Conservation (phyloP, 306 rosid species). For the Acmispon strigosus region DNA sequence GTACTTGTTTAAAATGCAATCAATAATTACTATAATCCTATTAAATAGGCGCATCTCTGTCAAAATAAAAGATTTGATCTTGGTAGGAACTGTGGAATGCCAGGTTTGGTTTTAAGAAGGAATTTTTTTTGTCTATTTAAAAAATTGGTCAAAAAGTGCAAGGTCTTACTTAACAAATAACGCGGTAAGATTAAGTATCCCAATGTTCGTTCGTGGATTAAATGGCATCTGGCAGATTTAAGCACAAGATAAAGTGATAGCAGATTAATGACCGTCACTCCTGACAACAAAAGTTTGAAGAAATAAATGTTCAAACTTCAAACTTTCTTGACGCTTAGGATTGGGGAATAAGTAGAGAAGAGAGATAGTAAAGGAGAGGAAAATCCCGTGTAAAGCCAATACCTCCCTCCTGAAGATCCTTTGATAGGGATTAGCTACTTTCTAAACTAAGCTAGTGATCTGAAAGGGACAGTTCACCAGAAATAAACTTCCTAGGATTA, state of each 20-base stretch:
- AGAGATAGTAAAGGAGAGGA: not conserved
- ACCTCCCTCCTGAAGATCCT: not conserved
- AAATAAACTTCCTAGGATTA: not conserved
- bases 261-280: not conserved
- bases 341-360: not conserved
- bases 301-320: not conserved
- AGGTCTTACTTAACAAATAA: not conserved
- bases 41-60: not conserved
- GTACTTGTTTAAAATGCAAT: not conserved
- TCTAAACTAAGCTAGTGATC: not conserved
- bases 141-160: not conserved
- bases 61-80: not conserved
- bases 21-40: not conserved
- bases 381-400: not conserved
- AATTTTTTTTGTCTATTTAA: not conserved
- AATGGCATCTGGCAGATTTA: not conserved
- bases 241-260: not conserved
- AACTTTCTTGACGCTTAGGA: not conserved
- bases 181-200: not conserved
- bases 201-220: not conserved
- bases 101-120: not conserved
- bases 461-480: not conserved
- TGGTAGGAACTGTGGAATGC: not conserved
- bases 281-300: not conserved
- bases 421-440: not conserved